Evolutionary conservation across 306 rosid genomes (phyloP).

Genomic region (Prunus campanulata): DNA sequence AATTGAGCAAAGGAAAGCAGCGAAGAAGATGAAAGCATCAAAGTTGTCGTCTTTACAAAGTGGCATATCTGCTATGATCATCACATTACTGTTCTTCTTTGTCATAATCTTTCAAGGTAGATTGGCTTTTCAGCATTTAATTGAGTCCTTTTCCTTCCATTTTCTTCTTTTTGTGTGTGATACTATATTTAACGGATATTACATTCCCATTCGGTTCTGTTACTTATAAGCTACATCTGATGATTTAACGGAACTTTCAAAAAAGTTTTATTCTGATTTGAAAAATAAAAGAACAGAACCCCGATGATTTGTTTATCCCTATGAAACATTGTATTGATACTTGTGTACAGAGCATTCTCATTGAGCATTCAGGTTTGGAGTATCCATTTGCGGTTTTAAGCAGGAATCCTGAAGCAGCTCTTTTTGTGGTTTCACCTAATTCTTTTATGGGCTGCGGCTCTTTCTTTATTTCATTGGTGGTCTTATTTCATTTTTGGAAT

Average conservation of each 20-base stretch:
- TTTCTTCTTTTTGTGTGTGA: slow-evolving; percentile 1
- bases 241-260: not conserved
- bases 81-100: slow-evolving; percentile 55
- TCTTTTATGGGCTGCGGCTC: not conserved
- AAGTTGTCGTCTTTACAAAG: slow-evolving; percentile 41
- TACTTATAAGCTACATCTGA: not conserved
- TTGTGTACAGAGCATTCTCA: not conserved
- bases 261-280: not conserved
- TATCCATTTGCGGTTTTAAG: not conserved
- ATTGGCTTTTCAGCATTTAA: slow-evolving; percentile 6
- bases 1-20: slow-evolving; percentile 52
- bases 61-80: slow-evolving; percentile 51
- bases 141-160: not conserved
- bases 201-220: not conserved
- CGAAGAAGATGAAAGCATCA: slow-evolving; percentile 49
- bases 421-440: not conserved
- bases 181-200: not conserved
- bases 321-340: not conserved
- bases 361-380: not conserved
- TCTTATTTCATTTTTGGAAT: not conserved
- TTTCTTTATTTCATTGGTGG: not conserved
- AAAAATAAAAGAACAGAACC: not conserved
- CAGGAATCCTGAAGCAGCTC: slow-evolving; percentile 1
- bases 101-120: slow-evolving; percentile 61
- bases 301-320: not conserved